These are phyloP conservation scores for Hortiboletus flavorubellus DNA, from an alignment of 768 basidiomycete genomes.

Conservation along the genomic window DNA sequence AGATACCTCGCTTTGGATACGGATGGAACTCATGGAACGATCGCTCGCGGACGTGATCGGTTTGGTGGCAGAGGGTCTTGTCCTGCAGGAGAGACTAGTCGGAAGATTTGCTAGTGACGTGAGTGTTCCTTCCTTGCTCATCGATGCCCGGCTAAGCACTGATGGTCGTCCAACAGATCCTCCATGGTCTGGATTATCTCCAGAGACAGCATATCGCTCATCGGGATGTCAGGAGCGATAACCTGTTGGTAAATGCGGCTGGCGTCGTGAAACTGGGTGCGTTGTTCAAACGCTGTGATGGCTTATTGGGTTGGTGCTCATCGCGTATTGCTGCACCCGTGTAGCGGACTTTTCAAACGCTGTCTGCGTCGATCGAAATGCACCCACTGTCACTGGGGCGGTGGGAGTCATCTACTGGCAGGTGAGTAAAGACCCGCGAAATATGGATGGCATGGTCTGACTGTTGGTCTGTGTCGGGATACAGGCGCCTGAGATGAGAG, in stretches of 20 bases:
- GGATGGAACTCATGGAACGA: conserved; percentile 89
- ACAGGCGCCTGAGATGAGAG: conserved; percentile 74
- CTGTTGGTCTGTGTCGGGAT: background rate
- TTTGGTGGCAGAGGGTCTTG: conserved; percentile 57
- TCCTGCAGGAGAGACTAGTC: conserved; percentile 64
- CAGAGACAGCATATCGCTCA: conserved; percentile 69
- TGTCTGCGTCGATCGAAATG: conserved; percentile 51
- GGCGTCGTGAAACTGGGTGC: conserved; percentile 75
- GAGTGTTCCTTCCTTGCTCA: conserved; percentile 30
- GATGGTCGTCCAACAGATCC: conserved; percentile 41
- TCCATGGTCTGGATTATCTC: conserved; percentile 65
- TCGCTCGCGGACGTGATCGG: conserved; percentile 80
- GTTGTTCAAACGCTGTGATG: conserved; percentile 20
- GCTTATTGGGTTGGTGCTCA: background rate
- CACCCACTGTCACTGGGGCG: conserved; percentile 50
- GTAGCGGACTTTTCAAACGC: conserved; percentile 82
- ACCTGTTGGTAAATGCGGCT: conserved; percentile 63
- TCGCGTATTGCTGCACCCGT: background rate
- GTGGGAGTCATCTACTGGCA: conserved; percentile 84
- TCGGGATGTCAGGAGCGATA: conserved; percentile 82
- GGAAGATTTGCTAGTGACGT: conserved; percentile 78
- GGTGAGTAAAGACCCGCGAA: conserved; percentile 34
- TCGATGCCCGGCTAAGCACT: background rate
- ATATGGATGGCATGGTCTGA: background rate
- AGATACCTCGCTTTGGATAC: conserved; percentile 74